Evolutionary conservation across 176 grass and related monocot genomes (phyloP).

Genomic region (Aegilops umbellulata): DNA sequence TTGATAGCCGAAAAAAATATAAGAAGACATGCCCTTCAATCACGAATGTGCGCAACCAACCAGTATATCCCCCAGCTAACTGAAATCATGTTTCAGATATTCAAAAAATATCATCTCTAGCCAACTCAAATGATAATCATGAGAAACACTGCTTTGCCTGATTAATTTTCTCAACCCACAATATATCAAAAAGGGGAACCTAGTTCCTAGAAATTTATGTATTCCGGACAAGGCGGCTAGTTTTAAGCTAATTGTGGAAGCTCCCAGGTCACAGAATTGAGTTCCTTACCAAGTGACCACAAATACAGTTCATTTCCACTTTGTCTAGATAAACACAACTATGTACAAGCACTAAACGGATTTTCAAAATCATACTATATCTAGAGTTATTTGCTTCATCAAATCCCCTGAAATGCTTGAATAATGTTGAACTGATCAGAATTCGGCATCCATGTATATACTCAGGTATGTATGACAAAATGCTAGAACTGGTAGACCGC

Average conservation of each 20-base stretch:
- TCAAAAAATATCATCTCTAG: background rate
- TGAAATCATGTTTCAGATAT: background rate
- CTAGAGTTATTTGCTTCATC: background rate
- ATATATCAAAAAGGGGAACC: too few relatives aligned
- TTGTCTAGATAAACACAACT: background rate
- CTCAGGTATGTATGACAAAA: background rate
- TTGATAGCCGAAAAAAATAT: too few relatives aligned
- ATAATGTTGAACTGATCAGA: background rate
- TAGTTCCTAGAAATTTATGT: background rate
- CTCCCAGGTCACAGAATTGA: background rate
- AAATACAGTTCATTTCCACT: background rate
- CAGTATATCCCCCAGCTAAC: background rate
- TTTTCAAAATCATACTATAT: background rate
- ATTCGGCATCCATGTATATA: background rate
- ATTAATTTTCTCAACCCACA: background rate
- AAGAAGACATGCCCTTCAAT: background rate
- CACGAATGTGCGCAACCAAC: background rate
- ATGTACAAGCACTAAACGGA: background rate
- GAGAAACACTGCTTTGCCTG: background rate
- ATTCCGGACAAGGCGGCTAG: background rate
- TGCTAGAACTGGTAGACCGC: background rate
- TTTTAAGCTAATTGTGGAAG: background rate
- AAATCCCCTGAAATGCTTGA: background rate
- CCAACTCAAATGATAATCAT: background rate
- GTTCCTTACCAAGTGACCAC: background rate